Evolutionary conservation across 805 yeast species (phyloP).

Genomic region (Lachancea dasiensis): DNA sequence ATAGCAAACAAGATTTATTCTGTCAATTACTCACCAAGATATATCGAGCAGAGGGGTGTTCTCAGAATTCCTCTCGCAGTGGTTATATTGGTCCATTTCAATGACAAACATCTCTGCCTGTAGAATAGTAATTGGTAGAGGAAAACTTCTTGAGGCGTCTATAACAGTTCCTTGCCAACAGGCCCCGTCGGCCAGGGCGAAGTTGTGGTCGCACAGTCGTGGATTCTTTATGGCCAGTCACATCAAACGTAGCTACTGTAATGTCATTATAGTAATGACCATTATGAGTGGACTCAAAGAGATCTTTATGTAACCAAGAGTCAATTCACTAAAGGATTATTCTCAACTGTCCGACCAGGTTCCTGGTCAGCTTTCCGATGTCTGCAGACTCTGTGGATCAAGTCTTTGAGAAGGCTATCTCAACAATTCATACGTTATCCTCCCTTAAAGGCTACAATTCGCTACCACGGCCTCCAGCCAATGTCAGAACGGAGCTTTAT

Average conservation of each 20-base stretch:
- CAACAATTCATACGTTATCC: conserved; percentile 69
- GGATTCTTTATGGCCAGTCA: no score
- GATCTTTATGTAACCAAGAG: no score
- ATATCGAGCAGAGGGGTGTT: conserved; percentile 17
- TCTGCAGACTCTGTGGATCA: conserved; percentile 41
- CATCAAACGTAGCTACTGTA: no score
- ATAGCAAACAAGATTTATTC: conserved; percentile 73
- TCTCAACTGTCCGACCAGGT: neutral
- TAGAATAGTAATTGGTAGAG: neutral
- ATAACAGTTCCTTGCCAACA: no score
- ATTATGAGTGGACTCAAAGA: no score
- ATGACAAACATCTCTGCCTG: conserved; percentile 39
- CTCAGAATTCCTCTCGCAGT: conserved; percentile 21
- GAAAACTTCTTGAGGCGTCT: neutral
- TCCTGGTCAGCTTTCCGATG: conserved; percentile 3
- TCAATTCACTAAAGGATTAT: no score
- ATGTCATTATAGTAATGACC: no score
- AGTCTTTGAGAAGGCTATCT: conserved; percentile 75
- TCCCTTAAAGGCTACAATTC: conserved; percentile 55
- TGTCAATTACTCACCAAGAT: conserved; percentile 72
- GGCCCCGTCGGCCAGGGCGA: no score
- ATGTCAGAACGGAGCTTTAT: conserved; percentile 59
- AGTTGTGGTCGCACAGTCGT: no score
- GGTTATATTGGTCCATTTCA: conserved; percentile 68
- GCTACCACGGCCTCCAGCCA: conserved; percentile 72